These are phyloP conservation scores for Aureobasidium lini DNA, from an alignment of 2,329 filamentous ascomycete species.

Conservation along the genomic window DNA sequence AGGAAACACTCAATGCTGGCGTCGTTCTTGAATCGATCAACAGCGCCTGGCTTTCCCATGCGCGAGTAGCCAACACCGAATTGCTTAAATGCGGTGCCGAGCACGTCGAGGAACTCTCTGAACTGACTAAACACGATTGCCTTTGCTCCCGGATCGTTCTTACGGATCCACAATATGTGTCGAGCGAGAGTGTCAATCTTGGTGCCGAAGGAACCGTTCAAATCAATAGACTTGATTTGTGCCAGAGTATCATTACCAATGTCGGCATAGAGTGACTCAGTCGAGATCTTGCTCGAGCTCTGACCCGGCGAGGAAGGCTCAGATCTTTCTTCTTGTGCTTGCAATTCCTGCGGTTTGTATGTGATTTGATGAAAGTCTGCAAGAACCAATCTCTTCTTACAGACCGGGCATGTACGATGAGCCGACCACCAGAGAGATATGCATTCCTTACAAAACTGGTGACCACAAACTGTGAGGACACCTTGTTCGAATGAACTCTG, in stretches of 20 bases:
- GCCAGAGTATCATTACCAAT: slow-evolving; percentile 64
- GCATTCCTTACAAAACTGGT: slow-evolving; percentile 78
- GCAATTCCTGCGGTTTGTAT: slow-evolving; percentile 67
- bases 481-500: slow-evolving; percentile 69
- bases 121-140: slow-evolving; percentile 94
- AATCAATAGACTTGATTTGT: slow-evolving; percentile 74
- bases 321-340: slow-evolving; percentile 52
- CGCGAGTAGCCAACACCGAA: slow-evolving; percentile 68
- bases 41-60: slow-evolving; percentile 62
- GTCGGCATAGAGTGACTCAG: slow-evolving; percentile 60
- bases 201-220: slow-evolving; percentile 70
- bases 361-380: slow-evolving; percentile 78
- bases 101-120: slow-evolving; percentile 67
- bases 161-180: slow-evolving; percentile 78
- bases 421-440: slow-evolving; percentile 69
- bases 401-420: slow-evolving; percentile 73
- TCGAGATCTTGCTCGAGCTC: slow-evolving; percentile 15
- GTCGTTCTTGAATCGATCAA: slow-evolving; percentile 69
- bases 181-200: slow-evolving; percentile 72
- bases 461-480: slow-evolving; percentile 77
- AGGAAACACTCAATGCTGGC: slow-evolving; percentile 72
- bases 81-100: slow-evolving; percentile 60
- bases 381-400: slow-evolving; percentile 60
- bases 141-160: slow-evolving; percentile 79
- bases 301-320: slow-evolving; percentile 26